Conservation (phyloP, 257 asterid genomes). For the Prunella vulgaris region DNA sequence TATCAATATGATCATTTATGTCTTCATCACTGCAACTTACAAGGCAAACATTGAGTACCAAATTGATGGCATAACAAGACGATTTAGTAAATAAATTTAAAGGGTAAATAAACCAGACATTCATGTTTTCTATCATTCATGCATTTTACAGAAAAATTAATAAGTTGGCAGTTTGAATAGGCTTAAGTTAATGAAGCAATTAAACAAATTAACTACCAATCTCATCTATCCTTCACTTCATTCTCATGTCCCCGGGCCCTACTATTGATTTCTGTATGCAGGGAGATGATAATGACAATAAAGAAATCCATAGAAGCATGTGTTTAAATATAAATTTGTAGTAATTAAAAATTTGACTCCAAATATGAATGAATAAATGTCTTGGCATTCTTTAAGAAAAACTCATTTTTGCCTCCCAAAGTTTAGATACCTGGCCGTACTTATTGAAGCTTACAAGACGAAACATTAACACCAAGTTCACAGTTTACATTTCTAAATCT, state of each 20-base stretch:
- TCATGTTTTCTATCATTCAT: neutral
- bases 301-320: too few relatives aligned
- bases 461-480: too few relatives aligned
- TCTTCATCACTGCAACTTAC: slow-evolving; percentile 72
- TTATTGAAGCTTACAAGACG: too few relatives aligned
- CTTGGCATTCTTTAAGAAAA: neutral
- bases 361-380: neutral
- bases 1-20: slow-evolving; percentile 93
- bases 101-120: neutral
- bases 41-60: neutral
- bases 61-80: neutral
- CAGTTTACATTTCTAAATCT: too few relatives aligned
- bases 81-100: neutral
- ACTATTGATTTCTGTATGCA: too few relatives aligned
- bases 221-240: too few relatives aligned
- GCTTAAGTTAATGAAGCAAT: neutral
- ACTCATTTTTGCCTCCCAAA: neutral
- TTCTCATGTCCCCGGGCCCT: too few relatives aligned
- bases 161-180: too few relatives aligned
- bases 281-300: neutral
- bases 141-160: too few relatives aligned
- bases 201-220: too few relatives aligned
- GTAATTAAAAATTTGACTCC: too few relatives aligned
- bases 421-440: neutral
- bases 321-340: neutral